Evolutionary conservation across 257 asterid genomes (phyloP).

Genomic region (Voacanga thouarsii): DNA sequence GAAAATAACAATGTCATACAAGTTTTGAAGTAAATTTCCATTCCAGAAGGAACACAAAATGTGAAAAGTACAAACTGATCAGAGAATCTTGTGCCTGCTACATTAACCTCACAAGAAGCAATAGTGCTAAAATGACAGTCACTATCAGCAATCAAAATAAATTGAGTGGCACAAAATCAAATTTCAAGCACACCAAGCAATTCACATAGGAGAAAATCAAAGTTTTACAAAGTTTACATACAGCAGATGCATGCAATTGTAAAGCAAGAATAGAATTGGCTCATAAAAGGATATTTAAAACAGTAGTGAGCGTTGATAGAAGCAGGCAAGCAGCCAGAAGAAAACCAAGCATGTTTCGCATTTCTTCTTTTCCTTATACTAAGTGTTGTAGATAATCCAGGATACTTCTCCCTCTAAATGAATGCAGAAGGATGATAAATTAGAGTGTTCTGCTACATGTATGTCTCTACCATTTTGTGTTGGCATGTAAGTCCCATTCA

Average conservation of each 20-base stretch:
- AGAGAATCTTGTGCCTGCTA: not conserved
- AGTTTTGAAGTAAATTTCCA: not conserved
- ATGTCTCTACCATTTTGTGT: too few relatives aligned
- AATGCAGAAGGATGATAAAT: not conserved
- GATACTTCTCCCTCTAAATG: not conserved
- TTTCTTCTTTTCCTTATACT: not conserved
- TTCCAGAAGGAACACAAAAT: not conserved
- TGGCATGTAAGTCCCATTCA: too few relatives aligned
- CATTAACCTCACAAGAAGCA: not conserved
- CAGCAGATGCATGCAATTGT: not conserved
- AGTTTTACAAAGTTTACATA: too few relatives aligned
- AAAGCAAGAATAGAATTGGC: not conserved
- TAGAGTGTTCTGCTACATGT: too few relatives aligned
- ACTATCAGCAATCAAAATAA: not conserved
- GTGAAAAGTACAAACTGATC: not conserved
- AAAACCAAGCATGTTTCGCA: not conserved
- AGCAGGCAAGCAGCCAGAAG: not conserved
- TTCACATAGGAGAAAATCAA: not conserved
- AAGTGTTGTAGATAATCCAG: not conserved
- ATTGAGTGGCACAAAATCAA: not conserved
- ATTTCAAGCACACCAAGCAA: not conserved
- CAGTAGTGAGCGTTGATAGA: not conserved
- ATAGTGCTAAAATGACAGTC: not conserved
- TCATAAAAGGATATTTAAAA: not conserved
- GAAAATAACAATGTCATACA: not conserved